Percentiles rank a stretch among this genome's conserved stretches.
Conservation (phyloP, 768 basidiomycete species). For the Strobilomyces dryophilus region DNA sequence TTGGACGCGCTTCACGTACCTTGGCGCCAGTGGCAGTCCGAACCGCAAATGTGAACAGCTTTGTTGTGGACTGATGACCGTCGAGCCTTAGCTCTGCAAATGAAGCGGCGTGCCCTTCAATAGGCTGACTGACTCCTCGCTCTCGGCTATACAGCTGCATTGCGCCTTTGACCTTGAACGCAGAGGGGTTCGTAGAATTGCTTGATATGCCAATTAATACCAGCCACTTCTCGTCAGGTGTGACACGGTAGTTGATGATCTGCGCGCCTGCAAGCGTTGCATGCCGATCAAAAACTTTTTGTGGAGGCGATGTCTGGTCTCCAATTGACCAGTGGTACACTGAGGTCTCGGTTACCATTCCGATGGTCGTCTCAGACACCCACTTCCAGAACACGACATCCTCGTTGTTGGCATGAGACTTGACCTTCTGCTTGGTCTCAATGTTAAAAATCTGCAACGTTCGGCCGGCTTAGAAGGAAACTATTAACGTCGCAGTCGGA, state of each 20-base stretch:
- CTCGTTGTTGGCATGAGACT: slow-evolving; percentile 89
- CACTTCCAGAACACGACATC: slow-evolving; percentile 99
- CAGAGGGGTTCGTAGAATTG: slow-evolving; percentile 87
- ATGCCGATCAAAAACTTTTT: slow-evolving; percentile 96
- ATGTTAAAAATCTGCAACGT: slow-evolving; percentile 98
- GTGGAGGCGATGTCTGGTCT: slow-evolving; percentile 72
- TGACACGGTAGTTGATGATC: slow-evolving; percentile 97
- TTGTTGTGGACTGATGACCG: slow-evolving; percentile 78
- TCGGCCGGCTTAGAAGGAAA: slow-evolving; percentile 61
- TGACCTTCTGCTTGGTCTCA: slow-evolving; percentile 96
- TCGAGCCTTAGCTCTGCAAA: slow-evolving; percentile 92
- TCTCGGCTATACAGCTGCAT: slow-evolving; percentile 97
- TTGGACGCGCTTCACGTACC: slow-evolving; percentile 43
- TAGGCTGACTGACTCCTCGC: slow-evolving; percentile 92
- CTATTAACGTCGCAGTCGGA: slow-evolving; percentile 5
- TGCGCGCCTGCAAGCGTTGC: slow-evolving; percentile 90
- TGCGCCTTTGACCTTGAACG: slow-evolving; percentile 97
- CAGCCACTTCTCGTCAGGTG: slow-evolving; percentile 94
- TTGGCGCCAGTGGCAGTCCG: slow-evolving; percentile 97
- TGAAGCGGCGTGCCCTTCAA: slow-evolving; percentile 96
- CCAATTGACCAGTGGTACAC: slow-evolving; percentile 89
- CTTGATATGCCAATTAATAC: slow-evolving; percentile 94
- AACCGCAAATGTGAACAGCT: slow-evolving; percentile 93
- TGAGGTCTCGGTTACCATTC: slow-evolving; percentile 90
- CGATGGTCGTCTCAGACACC: slow-evolving; percentile 87